Evolutionary conservation across 768 basidiomycete species (phyloP).

Genomic region (Xerocomus potaroensis): DNA sequence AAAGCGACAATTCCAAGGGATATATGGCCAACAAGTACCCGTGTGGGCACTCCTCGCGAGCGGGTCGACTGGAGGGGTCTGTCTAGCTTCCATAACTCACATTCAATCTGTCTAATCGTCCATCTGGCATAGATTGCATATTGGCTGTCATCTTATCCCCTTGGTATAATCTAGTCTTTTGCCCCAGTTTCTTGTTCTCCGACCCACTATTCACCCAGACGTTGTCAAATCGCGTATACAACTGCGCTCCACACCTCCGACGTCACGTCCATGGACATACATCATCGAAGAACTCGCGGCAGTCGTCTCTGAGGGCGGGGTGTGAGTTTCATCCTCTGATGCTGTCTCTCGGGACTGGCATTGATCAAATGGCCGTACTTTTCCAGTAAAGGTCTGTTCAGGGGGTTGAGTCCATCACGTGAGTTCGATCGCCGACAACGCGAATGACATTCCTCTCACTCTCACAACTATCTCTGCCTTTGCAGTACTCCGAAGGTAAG

Average conservation of each 20-base stretch:
- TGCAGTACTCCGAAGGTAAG: slow-evolving; percentile 60
- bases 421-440: too few species aligned
- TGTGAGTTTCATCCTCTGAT: slow-evolving; percentile 42
- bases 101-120: not conserved
- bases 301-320: slow-evolving; percentile 67
- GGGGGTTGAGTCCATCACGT: slow-evolving; percentile 76
- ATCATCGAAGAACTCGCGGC: slow-evolving; percentile 65
- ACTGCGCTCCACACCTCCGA: slow-evolving; percentile 68
- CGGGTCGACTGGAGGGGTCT: slow-evolving; percentile 77
- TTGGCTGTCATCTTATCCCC: slow-evolving; percentile 91
- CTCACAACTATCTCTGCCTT: not conserved
- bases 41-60: slow-evolving; percentile 83
- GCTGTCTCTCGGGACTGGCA: not conserved
- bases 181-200: not conserved
- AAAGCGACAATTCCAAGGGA: slow-evolving; percentile 67
- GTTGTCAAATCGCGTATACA: slow-evolving; percentile 92
- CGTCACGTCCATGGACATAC: slow-evolving; percentile 69
- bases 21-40: slow-evolving; percentile 65
- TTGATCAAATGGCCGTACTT: not conserved
- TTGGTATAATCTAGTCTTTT: slow-evolving; percentile 43
- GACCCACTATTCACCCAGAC: slow-evolving; percentile 42
- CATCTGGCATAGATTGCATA: slow-evolving; percentile 32
- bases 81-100: slow-evolving; percentile 21
- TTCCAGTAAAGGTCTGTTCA: slow-evolving; percentile 55
- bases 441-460: not conserved